A percentile compares a stretch with the other conserved stretches of the same genome.
Conservation (phyloP, 108 stramenopile species). For the Conticribra weissflogii region DNA sequence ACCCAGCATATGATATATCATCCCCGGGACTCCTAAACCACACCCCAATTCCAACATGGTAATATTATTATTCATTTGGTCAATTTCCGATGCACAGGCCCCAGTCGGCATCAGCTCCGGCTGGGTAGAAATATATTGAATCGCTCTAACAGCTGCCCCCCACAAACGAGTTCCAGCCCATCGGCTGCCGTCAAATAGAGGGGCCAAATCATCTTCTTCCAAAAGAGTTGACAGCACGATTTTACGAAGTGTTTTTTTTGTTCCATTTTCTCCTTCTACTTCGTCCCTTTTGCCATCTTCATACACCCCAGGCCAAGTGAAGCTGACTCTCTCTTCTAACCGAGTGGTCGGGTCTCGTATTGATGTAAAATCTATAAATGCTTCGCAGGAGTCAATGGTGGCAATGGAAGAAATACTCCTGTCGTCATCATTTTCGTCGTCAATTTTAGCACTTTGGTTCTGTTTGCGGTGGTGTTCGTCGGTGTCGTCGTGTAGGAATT, state of each 20-base stretch:
- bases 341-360: conserved; percentile 21
- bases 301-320: conserved; percentile 41
- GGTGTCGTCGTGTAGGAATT: neutral
- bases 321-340: conserved; percentile 30
- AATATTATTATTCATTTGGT: conserved; percentile 9
- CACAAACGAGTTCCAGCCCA: conserved; percentile 90
- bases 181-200: conserved; percentile 81
- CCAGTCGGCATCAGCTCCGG: conserved; percentile 6
- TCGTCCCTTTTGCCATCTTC: neutral
- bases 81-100: neutral
- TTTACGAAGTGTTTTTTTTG: conserved; percentile 12
- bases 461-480: neutral
- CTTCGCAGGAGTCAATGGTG: conserved; percentile 37
- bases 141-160: conserved; percentile 72
- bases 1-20: conserved; percentile 62
- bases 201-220: conserved; percentile 66
- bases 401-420: neutral
- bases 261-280: neutral
- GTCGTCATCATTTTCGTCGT: conserved; percentile 3
- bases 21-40: conserved; percentile 85
- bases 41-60: conserved; percentile 79
- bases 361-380: conserved; percentile 34
- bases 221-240: conserved; percentile 66
- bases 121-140: conserved; percentile 60
- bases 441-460: neutral